Conservation (phyloP, 179 eudicot species). For the Beta corolliflora region DNA sequence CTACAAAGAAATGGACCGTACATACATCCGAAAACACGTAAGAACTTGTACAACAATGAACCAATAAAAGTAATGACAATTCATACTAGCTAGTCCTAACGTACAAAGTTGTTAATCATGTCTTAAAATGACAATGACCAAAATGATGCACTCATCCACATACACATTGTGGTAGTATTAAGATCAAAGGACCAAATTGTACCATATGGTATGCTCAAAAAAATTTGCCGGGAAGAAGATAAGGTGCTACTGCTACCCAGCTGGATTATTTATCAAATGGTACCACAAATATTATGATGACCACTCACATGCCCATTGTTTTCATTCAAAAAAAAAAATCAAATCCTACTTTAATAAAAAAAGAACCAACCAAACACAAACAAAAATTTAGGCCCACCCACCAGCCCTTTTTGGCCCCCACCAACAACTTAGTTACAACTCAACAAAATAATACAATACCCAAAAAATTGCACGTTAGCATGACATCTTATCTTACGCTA, state of each 20-base stretch:
- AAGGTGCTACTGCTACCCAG: slow-evolving; percentile 35
- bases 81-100: neutral
- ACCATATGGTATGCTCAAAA: neutral
- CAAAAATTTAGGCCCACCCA: slow-evolving; percentile 24
- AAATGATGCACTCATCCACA: neutral
- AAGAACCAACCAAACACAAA: neutral
- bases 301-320: slow-evolving; percentile 34
- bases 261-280: slow-evolving; percentile 22
- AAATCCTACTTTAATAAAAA: neutral
- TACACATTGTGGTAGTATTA: neutral
- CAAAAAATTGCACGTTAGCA: neutral
- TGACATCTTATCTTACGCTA: neutral
- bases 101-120: neutral
- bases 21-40: too few species aligned
- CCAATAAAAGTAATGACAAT: too few species aligned
- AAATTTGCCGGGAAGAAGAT: slow-evolving; percentile 24
- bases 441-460: neutral
- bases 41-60: too few species aligned
- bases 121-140: slow-evolving; percentile 14
- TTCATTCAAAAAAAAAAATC: slow-evolving; percentile 1
- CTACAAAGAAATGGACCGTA: too few species aligned
- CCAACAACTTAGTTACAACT: slow-evolving; percentile 14
- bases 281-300: slow-evolving; percentile 25
- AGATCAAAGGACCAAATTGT: neutral
- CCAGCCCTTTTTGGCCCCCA: slow-evolving; percentile 28